Evolutionary conservation across 2,329 filamentous ascomycete species (phyloP), one percentile per base, ranked within the genome.

Genomic region (Alternaria angustiovoidea): DNA sequence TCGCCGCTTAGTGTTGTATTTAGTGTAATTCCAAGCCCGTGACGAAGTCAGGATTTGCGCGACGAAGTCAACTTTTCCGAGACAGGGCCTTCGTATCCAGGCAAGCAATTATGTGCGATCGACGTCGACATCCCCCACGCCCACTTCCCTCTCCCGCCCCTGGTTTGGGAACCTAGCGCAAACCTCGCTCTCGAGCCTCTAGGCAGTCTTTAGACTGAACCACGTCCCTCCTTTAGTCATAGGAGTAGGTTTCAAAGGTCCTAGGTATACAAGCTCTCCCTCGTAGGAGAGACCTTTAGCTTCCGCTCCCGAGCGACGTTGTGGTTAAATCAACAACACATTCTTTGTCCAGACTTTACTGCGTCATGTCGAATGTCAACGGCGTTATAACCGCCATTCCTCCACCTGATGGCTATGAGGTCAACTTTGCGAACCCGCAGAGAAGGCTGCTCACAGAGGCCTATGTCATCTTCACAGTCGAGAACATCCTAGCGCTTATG

Each of bases 361-460:
- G 41, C 57, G 43, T 41, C 39, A 66, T 68, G 59, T n/a, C 63
- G 41, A 62, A 61, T 20, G 47, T 62, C 24, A 55, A 66, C 34
- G 59, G 64, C 9, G 62, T 60, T 5, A 32, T 61, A 18, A 62
- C 60, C 4, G 20, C 64, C 4, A 43, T 76, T 14, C 62, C 67
- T 18, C 60, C 74, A n/a, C 72, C 73, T 0, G 53, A 62, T 9
- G 72, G 70, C 14, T 76, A 75, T 55, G 52, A 66, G 8, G 72
- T 75, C 24, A 57, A 75, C 54, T 75, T 75, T 52, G 69, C 62
- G 12, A 67, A 75, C 20, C 74, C 74, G 3, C 56, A 61, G 26
- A 59, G 67, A 5, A 61, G 62, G 46, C 59, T 63, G 18, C 54
- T 68, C n/a, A 44, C 43, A 4, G 46, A 63, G 11, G 47, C 68